A percentile compares a stretch with the other conserved stretches of the same genome.
phyloP scores from a whole-genome alignment of 2,329 filamentous ascomycete species.

The Penicillium sp. region DNA sequence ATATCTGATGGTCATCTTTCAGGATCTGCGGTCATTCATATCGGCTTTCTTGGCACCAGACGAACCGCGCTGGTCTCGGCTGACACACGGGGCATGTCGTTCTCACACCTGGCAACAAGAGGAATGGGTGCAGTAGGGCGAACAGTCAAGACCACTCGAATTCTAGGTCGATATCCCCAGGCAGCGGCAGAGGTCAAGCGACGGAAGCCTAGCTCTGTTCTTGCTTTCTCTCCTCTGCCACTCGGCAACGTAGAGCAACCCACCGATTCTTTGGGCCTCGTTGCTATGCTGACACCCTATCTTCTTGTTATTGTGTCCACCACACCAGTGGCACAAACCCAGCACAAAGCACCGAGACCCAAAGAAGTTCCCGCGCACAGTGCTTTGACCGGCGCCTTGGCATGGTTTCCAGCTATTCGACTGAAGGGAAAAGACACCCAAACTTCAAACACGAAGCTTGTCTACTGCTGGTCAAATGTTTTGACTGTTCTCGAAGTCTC shows the following conservation, averaged over 20 bases:
- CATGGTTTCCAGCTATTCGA: slow-evolving; percentile 96
- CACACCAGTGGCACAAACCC: slow-evolving; percentile 91
- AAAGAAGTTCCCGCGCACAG: slow-evolving; percentile 89
- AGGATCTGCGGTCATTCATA: slow-evolving; percentile 74
- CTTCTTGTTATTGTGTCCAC: slow-evolving; percentile 95
- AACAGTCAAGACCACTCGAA: slow-evolving; percentile 82
- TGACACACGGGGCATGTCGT: slow-evolving; percentile 94
- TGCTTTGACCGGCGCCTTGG: slow-evolving; percentile 86
- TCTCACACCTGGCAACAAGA: slow-evolving; percentile 90
- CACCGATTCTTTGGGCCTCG: slow-evolving; percentile 83
- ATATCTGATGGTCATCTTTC: slow-evolving; percentile 79
- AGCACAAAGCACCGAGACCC: slow-evolving; percentile 86
- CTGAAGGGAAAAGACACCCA: slow-evolving; percentile 71
- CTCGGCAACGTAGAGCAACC: slow-evolving; percentile 90
- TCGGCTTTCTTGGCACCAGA: slow-evolving; percentile 92
- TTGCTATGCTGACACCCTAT: slow-evolving; percentile 94
- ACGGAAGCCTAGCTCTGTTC: slow-evolving; percentile 87
- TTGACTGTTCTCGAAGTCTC: slow-evolving; percentile 88
- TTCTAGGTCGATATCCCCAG: slow-evolving; percentile 86
- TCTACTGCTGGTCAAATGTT: slow-evolving; percentile 99
- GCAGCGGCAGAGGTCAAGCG: slow-evolving; percentile 60
- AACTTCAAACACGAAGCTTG: slow-evolving; percentile 74
- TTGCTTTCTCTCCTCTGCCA: slow-evolving; percentile 86
- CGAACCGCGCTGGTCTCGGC: slow-evolving; percentile 94
- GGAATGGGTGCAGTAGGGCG: slow-evolving; percentile 83